These are phyloP conservation scores for Lathyrus aphaca DNA, from an alignment of 306 rosid genomes.

Conservation along the genomic window DNA sequence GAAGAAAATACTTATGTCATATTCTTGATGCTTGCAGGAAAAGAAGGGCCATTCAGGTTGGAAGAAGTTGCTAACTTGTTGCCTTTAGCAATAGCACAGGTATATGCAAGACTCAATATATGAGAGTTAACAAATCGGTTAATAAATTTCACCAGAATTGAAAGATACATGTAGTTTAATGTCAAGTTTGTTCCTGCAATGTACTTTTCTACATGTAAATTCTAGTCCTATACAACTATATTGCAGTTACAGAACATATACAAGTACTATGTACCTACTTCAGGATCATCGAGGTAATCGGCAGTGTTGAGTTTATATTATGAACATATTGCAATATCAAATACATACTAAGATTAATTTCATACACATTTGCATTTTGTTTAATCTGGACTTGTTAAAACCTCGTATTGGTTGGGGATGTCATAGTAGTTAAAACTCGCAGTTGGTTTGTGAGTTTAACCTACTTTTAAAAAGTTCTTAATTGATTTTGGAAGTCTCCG, in stretches of 20 bases:
- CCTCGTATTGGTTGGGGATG: too few species aligned
- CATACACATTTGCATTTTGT: background rate
- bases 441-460: too few species aligned
- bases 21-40: conserved; percentile 43
- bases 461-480: too few species aligned
- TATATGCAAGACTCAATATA: background rate
- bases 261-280: background rate
- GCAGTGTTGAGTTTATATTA: too few species aligned
- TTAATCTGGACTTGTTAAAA: background rate
- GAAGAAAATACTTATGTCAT: conserved; percentile 16
- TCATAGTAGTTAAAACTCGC: too few species aligned
- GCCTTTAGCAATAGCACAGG: conserved; percentile 29
- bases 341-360: background rate
- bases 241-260: background rate
- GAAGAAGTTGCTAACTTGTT: conserved; percentile 48
- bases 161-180: background rate
- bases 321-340: background rate
- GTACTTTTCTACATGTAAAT: background rate
- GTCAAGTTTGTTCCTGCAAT: background rate
- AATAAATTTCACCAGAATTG: background rate
- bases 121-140: conserved; percentile 8
- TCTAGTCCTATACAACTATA: background rate
- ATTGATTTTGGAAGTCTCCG: too few species aligned
- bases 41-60: conserved; percentile 44
- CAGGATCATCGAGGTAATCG: background rate